A percentile compares a stretch with the other conserved stretches of the same genome.
These are phyloP conservation scores for Melaleuca quinquenervia DNA, from an alignment of 345 rosid genomes.

Conservation along the genomic window DNA sequence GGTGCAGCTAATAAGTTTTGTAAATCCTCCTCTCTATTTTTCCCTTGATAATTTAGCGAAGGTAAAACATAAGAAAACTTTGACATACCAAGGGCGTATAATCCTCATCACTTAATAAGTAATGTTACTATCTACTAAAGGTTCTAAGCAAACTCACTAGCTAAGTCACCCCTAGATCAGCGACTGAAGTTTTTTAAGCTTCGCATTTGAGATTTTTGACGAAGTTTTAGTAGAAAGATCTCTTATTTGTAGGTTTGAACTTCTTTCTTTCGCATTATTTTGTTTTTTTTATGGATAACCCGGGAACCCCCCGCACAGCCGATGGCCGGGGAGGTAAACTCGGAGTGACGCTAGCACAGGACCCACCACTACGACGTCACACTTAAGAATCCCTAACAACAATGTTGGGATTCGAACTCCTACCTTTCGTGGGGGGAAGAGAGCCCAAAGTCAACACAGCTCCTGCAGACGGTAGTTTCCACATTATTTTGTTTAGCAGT, in stretches of 20 bases:
- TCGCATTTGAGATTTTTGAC: not conserved
- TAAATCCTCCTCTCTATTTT: not conserved
- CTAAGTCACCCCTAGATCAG: not conserved
- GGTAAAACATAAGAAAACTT: not conserved
- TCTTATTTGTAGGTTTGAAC: not conserved
- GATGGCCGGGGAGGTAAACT: no score
- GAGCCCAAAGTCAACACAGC: no score
- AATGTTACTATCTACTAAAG: not conserved
- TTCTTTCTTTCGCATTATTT: no score
- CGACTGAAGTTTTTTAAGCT: not conserved
- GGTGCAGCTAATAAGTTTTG: not conserved
- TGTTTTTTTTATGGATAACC: not conserved
- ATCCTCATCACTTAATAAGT: not conserved
- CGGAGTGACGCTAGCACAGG: no score
- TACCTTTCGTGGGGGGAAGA: no score
- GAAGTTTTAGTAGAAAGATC: not conserved
- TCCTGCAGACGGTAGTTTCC: no score
- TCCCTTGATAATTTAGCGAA: not conserved
- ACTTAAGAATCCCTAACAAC: no score
- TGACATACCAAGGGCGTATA: not conserved
- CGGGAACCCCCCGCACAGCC: no score
- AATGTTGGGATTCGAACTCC: no score
- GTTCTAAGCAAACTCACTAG: not conserved
- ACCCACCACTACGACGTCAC: no score
- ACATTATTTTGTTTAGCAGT: not conserved